A percentile compares a stretch with the other conserved stretches of the same genome.
These are phyloP conservation scores for Mycena sp. DNA, from an alignment of 1,284 basidiomycete species.

Conservation along the genomic window DNA sequence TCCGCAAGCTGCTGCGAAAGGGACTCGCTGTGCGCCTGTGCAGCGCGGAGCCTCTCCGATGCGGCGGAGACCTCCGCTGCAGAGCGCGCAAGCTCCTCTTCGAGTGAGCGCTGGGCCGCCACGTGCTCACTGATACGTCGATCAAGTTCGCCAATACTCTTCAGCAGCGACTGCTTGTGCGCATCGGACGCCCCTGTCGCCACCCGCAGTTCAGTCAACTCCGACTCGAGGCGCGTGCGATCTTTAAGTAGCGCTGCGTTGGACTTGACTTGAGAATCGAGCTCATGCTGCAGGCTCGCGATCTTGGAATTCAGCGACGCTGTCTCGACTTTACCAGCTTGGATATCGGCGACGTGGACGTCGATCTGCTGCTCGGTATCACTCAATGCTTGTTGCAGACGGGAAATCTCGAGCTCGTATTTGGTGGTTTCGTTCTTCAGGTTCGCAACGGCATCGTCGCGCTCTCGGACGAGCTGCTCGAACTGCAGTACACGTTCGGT, in stretches of 20 bases:
- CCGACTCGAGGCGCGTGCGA: constrained; percentile 7
- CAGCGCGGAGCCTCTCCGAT: constrained; percentile 21
- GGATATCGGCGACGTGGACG: neutral
- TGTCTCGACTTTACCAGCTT: neutral
- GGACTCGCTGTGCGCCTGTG: constrained; percentile 4
- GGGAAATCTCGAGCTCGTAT: neutral
- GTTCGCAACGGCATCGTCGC: neutral
- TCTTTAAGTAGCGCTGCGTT: neutral
- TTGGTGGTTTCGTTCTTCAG: constrained; percentile 6
- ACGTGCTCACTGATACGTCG: neutral
- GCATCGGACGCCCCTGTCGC: neutral
- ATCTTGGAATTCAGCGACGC: neutral
- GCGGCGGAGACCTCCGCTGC: neutral
- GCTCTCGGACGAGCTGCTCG: constrained; percentile 4
- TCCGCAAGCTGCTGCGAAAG: neutral
- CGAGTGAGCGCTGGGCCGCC: neutral
- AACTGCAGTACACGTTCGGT: constrained; percentile 1
- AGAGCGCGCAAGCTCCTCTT: constrained; percentile 1
- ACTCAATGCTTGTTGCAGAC: constrained; percentile 5
- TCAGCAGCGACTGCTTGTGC: neutral
- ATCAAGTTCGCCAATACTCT: constrained; percentile 3
- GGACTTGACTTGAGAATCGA: neutral
- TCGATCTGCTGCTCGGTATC: constrained; percentile 1
- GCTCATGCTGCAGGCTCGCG: neutral
- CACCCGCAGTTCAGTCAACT: constrained; percentile 2